Percentiles rank a stretch among this genome's conserved stretches.
These are phyloP conservation scores for Glaciozyma antarctica DNA, from an alignment of 768 basidiomycete genomes.

Conservation along the genomic window DNA sequence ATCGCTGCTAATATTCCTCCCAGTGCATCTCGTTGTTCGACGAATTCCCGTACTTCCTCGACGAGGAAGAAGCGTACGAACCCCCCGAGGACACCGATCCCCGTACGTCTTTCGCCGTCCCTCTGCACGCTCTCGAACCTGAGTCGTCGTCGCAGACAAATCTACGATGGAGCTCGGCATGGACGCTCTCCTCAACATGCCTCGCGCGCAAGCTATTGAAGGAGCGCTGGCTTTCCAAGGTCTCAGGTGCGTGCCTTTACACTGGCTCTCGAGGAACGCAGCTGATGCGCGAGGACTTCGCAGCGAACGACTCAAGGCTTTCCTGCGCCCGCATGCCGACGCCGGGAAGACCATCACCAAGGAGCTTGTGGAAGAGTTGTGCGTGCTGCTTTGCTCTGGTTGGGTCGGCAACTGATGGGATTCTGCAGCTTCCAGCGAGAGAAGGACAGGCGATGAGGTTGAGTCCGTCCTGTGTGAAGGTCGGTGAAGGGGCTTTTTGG, in stretches of 20 bases:
- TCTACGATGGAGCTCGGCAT: conserved; percentile 33
- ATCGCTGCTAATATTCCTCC: background rate
- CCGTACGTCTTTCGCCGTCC: conserved; percentile 7
- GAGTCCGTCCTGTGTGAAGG: too few relatives aligned
- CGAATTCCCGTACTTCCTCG: conserved; percentile 28
- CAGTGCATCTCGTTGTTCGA: conserved; percentile 27
- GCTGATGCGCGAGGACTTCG: conserved; percentile 19
- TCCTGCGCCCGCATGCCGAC: conserved; percentile 29
- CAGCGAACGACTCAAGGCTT: conserved; percentile 29
- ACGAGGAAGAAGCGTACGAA: conserved; percentile 33
- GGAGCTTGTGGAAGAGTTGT: conserved; percentile 1
- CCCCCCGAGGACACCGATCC: conserved; percentile 32
- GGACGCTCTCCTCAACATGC: conserved; percentile 29
- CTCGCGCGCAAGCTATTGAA: conserved; percentile 30
- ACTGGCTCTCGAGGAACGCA: conserved; percentile 28
- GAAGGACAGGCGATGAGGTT: too few relatives aligned
- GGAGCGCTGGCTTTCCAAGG: conserved; percentile 26
- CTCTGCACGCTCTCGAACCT: background rate
- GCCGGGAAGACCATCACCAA: conserved; percentile 26
- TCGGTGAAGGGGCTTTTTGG: too few relatives aligned
- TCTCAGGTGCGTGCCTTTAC: conserved; percentile 28
- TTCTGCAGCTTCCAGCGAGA: too few relatives aligned
- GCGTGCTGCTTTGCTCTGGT: too few relatives aligned
- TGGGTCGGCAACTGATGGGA: too few relatives aligned
- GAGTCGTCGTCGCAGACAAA: conserved; percentile 8